These are phyloP conservation scores for Linaria vulgaris DNA, from an alignment of 257 asterid genomes.

Conservation along the genomic window DNA sequence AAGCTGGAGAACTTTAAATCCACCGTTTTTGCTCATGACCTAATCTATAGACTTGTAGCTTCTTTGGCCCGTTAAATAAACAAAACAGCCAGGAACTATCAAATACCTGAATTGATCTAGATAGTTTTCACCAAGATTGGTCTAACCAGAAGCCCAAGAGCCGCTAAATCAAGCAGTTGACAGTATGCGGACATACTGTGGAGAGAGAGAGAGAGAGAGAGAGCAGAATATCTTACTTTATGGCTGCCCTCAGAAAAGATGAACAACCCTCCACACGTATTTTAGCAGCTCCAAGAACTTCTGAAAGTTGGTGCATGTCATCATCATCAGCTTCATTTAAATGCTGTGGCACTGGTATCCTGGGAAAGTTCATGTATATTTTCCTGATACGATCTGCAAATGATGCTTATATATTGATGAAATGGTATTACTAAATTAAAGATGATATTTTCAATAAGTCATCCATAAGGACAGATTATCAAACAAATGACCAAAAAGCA, in stretches of 20 bases:
- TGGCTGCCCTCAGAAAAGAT: conserved; percentile 78
- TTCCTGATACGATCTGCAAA: conserved; percentile 71
- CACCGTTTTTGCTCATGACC: no score
- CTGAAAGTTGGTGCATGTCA: conserved; percentile 81
- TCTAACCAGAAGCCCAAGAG: no score
- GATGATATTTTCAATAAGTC: neutral
- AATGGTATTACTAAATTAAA: neutral
- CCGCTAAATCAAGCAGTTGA: no score
- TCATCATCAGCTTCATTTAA: conserved; percentile 76
- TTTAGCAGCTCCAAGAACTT: conserved; percentile 93
- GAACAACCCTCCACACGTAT: conserved; percentile 86
- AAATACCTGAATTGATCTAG: no score
- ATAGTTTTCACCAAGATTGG: no score
- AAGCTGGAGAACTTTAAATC: no score
- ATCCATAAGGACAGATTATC: conserved; percentile 14
- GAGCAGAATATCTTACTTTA: conserved; percentile 51
- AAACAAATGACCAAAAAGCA: neutral
- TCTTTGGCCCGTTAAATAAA: no score
- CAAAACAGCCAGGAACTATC: no score
- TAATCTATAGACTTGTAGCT: no score
- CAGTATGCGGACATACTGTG: conserved; percentile 6
- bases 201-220: conserved; percentile 19
- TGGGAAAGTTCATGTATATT: conserved; percentile 78
- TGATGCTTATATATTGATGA: conserved; percentile 16
- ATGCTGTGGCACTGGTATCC: conserved; percentile 79